These are phyloP conservation scores for Phytophthora pini DNA, from an alignment of 352 stramenopile genomes.

Conservation along the genomic window DNA sequence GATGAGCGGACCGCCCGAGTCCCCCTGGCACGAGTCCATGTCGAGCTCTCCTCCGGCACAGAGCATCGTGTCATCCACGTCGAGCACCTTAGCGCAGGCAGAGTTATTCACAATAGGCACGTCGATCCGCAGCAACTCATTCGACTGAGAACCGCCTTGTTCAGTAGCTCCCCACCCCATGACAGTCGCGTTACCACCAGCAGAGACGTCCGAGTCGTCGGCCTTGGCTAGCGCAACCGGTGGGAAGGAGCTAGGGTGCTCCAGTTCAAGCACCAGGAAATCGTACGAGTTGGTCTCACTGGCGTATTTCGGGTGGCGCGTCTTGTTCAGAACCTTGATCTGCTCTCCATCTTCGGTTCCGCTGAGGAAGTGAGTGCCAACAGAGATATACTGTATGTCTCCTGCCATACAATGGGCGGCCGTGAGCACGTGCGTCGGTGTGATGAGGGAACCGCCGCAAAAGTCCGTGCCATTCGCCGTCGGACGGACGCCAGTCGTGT, in stretches of 20 bases:
- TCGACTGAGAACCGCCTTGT: conserved; percentile 26
- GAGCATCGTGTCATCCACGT: conserved; percentile 50
- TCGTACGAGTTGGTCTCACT: conserved; percentile 50
- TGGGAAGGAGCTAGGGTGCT: conserved; percentile 37
- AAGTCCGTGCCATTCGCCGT: conserved; percentile 44
- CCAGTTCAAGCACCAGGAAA: conserved; percentile 64
- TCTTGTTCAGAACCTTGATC: conserved; percentile 56
- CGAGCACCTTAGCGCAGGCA: conserved; percentile 40
- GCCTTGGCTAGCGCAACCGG: conserved; percentile 39
- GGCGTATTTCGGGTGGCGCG: conserved; percentile 54
- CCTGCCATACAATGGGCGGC: conserved; percentile 59
- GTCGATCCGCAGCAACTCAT: conserved; percentile 32
- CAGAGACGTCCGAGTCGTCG: conserved; percentile 30
- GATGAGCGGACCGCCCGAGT: conserved; percentile 30
- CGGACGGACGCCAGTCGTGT: conserved; percentile 49
- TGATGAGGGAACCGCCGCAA: conserved; percentile 74
- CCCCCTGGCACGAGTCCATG: conserved; percentile 69
- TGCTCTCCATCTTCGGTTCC: conserved; percentile 48
- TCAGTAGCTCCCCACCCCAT: conserved; percentile 44
- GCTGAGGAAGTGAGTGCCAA: conserved; percentile 59
- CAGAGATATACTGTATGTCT: conserved; percentile 45
- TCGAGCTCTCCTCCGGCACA: conserved; percentile 54
- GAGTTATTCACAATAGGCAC: conserved; percentile 55
- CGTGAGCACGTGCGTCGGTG: conserved; percentile 64
- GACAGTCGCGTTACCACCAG: conserved; percentile 40